A percentile compares a stretch with the other conserved stretches of the same genome.
phyloP scores from a whole-genome alignment of 1,284 basidiomycete species.

The Fomes fomentarius region DNA sequence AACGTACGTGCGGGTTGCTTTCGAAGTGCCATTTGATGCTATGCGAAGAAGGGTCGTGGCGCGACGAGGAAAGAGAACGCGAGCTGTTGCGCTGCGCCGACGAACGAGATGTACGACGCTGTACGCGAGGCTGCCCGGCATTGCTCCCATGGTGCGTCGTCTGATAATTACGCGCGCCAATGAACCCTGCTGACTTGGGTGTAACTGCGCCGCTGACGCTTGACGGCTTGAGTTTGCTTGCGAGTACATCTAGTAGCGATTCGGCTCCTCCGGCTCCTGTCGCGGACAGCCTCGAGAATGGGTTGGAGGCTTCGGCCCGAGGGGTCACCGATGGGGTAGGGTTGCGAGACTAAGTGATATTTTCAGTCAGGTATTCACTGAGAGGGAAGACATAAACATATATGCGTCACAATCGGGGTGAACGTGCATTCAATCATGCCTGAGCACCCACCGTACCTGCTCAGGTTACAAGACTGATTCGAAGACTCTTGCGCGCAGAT shows the following conservation, averaged over 20 bases:
- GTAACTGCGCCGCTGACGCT: constrained; percentile 14
- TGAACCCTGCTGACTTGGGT: constrained; percentile 10
- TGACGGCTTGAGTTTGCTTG: constrained; percentile 18
- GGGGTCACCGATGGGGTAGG: constrained; percentile 44
- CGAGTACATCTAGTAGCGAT: constrained; percentile 28
- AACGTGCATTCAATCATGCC: too few species aligned
- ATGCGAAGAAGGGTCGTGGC: constrained; percentile 35
- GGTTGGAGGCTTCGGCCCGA: constrained; percentile 38
- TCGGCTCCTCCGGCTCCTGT: constrained; percentile 16
- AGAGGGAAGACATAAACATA: too few species aligned
- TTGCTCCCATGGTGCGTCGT: constrained; percentile 33
- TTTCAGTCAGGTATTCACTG: too few species aligned
- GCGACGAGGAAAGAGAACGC: constrained; percentile 55
- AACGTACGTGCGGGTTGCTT: constrained; percentile 56
- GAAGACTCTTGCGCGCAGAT: too few species aligned
- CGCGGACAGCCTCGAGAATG: constrained; percentile 37
- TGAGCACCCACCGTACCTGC: too few species aligned
- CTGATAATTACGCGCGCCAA: constrained; percentile 29
- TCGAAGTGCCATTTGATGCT: constrained; percentile 58
- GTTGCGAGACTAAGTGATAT: constrained; percentile 49
- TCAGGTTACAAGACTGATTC: too few species aligned
- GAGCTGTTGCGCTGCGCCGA: constrained; percentile 39
- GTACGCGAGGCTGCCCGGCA: constrained; percentile 29
- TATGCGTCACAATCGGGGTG: too few species aligned
- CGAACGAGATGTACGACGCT: constrained; percentile 32